A percentile compares a stretch with the other conserved stretches of the same genome.
phyloP scores from a whole-genome alignment of 345 rosid species.

The Boechera divaricarpa region DNA sequence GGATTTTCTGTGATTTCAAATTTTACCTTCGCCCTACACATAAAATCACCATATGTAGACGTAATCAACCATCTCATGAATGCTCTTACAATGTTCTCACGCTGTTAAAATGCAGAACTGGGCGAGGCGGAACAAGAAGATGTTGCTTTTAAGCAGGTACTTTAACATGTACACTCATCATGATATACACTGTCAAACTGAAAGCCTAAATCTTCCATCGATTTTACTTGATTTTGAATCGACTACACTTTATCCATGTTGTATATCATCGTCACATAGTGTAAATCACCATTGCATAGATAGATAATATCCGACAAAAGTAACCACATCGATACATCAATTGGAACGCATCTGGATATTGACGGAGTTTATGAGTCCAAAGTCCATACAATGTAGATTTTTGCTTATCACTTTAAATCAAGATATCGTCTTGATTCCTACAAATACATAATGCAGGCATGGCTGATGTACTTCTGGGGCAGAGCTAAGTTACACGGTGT shows the following conservation, averaged over 20 bases:
- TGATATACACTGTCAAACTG: neutral
- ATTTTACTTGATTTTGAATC: conserved; percentile 1
- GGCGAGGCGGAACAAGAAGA: conserved; percentile 88
- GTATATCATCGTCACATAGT: conserved; percentile 13
- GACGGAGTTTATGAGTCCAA: neutral
- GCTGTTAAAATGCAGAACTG: conserved; percentile 60
- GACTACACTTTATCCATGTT: conserved; percentile 11
- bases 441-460: conserved; percentile 57
- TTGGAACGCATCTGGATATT: neutral
- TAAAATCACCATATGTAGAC: too few species aligned
- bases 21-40: neutral
- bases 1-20: neutral
- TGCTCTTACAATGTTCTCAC: neutral
- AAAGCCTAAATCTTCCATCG: neutral
- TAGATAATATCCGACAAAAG: neutral
- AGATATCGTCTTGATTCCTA: neutral
- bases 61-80: conserved; percentile 7
- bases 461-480: conserved; percentile 90
- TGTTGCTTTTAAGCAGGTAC: conserved; percentile 88
- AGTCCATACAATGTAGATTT: neutral
- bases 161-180: conserved; percentile 12
- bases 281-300: conserved; percentile 6
- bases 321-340: conserved; percentile 8
- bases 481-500: conserved; percentile 74
- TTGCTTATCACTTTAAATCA: neutral